Base-by-base conservation (phyloP, 768 basidiomycete genomes). In the Mycena floridula region DNA sequence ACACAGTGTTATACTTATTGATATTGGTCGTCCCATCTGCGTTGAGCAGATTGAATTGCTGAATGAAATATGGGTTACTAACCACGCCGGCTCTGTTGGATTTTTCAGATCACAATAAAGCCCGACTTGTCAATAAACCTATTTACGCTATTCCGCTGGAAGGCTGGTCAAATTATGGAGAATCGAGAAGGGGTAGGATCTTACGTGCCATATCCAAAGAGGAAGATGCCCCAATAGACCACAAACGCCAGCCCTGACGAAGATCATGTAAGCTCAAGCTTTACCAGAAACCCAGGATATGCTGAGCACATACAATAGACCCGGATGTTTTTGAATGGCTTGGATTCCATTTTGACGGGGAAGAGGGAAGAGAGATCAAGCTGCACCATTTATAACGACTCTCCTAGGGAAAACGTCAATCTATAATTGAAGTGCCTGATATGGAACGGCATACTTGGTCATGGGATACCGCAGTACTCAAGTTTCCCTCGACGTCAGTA, bases 191-290 rank as follows among this genome's bases (percentile, higher is more conserved):
- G 13, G 5, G 28, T 32, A 24, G 6, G n/a, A 21, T 61, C 68
- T 38, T 48, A 75, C 69, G 70, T 68, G 52, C 75, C 77, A 48
- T 77, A 79, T 43, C 79, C 79, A 54, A 81, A 81, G 15, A 78
- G 60, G 18, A 78, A 59, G 48, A 76, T 77, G 15, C 77, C 77
- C 72, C 73, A 76, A 56, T 76, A 79, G 1, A 64, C 69, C 40
- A 74, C 61, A 51, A 77, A 70, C 1, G 76, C 76, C 45, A 77
- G 58, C 67, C 72, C 75, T 77, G 51, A 25, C 4, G n/a, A 43
- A 46, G 22, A 5, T 21, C 44, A 22, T 26, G 35, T 32, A 27
- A 26, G 7, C 13, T 35, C 32, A 35, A 13, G 18, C 32, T 7
- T 25, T 24, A 6, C n/a, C 6, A 1, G 21, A 20, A 23, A 12